Evolutionary conservation across 495 filamentous ascomycete genomes (phyloP), one percentile per base, ranked within the genome.

Genomic region (Evansstolkia leycettana): DNA sequence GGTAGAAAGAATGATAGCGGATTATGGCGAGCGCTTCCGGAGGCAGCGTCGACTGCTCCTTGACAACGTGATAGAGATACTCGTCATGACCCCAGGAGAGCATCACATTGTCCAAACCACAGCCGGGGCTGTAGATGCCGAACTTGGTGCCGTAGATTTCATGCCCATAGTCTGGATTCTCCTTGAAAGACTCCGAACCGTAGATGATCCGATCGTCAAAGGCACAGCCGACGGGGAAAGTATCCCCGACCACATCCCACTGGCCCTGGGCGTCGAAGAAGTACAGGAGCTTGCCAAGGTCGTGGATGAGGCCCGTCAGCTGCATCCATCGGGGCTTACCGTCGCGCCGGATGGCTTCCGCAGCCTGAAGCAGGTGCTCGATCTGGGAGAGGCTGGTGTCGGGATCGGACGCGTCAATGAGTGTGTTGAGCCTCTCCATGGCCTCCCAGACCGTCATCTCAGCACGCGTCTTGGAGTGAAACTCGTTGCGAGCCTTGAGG

Each of bases 321-420:
- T 92, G 86, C 82, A 92, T 89, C 86, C 86, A 94, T 23, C 82
- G 70, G 5, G 86, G 86, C 64, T 92, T 90, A 44, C 85, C 83
- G 48, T 90, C 86, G 26, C 80, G 74, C 12, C 84, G 76, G 48
- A 92, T 87, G 0, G 85, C 84, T 50, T 94, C 85, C 17, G 85
- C 86, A 18, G 78, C 31, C 48, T 94, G 86, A 1, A 92, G 69
- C 1, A 90, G 62, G 53, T 94, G 86, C 55, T 90, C 80, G 55
- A 92, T 88, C 59, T 92, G 86, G 12, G 72, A 78, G 38, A 94
- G 76, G 26, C 69, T 74, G 36, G 85, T 92, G 63, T 94, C 84
- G 0, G 86, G 86, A 55, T 94, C 85, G 26, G 73, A 80, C 50
- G 89, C 83, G 61, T 94, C 86, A 54, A 92, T 81, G 5, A 92